These are phyloP conservation scores for Trichoderma guizhouense DNA, from an alignment of 2,329 filamentous ascomycete genomes.

Conservation along the genomic window DNA sequence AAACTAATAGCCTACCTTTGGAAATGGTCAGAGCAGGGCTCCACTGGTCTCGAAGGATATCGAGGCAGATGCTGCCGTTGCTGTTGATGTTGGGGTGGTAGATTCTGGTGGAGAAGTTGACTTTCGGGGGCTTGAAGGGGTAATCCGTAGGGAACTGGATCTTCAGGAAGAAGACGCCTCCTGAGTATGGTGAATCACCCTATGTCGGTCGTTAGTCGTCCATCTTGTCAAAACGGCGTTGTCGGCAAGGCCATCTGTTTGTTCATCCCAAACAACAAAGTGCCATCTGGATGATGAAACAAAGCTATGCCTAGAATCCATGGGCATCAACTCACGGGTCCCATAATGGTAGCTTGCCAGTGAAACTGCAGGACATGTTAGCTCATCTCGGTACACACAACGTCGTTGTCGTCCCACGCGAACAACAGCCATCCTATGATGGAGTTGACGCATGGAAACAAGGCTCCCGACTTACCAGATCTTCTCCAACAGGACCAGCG, in stretches of 20 bases:
- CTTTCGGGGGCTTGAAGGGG: constrained; percentile 99
- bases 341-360: constrained; percentile 99
- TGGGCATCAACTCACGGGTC: constrained; percentile 67
- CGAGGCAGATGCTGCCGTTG: constrained; percentile 97
- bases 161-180: constrained; percentile 97
- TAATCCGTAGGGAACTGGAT: constrained; percentile 99
- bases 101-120: constrained; percentile 99
- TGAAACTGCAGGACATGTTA: constrained; percentile 68
- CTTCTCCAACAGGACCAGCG: constrained; percentile 92
- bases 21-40: constrained; percentile 97
- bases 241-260: neutral
- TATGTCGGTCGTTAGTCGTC: constrained; percentile 41
- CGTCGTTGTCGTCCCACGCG: neutral
- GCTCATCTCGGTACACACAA: constrained; percentile 14
- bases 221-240: neutral
- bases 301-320: neutral
- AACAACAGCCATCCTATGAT: neutral
- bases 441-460: constrained; percentile 6
- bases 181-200: constrained; percentile 95
- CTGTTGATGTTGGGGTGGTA: constrained; percentile 99
- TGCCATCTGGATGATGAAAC: neutral
- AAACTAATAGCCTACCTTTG: constrained; percentile 66
- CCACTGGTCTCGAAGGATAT: constrained; percentile 99
- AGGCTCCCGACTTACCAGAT: constrained; percentile 72
- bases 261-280: neutral